Evolutionary conservation across 305 asterid species (phyloP).

Genomic region (Fraxinus angustifolia): DNA sequence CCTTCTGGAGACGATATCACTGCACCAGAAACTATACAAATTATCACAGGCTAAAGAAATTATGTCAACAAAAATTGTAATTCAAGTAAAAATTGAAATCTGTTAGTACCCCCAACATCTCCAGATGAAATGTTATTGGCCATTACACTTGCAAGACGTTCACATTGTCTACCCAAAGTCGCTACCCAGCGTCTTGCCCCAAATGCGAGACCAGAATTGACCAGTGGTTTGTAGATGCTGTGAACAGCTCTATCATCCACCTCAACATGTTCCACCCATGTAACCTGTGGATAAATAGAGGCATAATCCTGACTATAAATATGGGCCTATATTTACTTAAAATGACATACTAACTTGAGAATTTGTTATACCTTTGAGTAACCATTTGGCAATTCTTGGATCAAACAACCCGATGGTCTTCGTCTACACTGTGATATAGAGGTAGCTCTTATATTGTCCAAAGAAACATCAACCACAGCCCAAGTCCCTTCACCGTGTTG

Average conservation of each 20-base stretch:
- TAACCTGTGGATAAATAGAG: conserved; percentile 38
- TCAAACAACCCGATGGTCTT: conserved; percentile 91
- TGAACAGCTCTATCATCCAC: conserved; percentile 86
- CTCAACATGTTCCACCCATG: conserved; percentile 90
- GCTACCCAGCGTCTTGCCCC: conserved; percentile 96
- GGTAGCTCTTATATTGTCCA: conserved; percentile 67
- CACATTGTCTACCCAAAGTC: conserved; percentile 78
- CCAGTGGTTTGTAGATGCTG: conserved; percentile 68
- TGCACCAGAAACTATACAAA: conserved; percentile 15
- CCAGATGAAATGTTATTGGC: conserved; percentile 80
- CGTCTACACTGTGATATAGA: conserved; percentile 64
- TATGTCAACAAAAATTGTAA: neutral
- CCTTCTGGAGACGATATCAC: conserved; percentile 86
- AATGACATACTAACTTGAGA: neutral
- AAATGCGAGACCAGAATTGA: conserved; percentile 77
- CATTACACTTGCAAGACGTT: conserved; percentile 80
- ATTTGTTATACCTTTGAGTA: conserved; percentile 62
- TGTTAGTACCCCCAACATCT: conserved; percentile 61
- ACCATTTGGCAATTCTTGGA: conserved; percentile 92
- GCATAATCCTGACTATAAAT: neutral
- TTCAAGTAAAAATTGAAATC: neutral
- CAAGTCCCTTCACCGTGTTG: conserved; percentile 78
- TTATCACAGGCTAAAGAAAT: neutral
- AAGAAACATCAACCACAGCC: conserved; percentile 94
- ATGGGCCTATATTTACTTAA: neutral